Evolutionary conservation across 352 stramenopile genomes (phyloP), one percentile per base, ranked within the genome.

Genomic region (Phytophthora agathidicida): DNA sequence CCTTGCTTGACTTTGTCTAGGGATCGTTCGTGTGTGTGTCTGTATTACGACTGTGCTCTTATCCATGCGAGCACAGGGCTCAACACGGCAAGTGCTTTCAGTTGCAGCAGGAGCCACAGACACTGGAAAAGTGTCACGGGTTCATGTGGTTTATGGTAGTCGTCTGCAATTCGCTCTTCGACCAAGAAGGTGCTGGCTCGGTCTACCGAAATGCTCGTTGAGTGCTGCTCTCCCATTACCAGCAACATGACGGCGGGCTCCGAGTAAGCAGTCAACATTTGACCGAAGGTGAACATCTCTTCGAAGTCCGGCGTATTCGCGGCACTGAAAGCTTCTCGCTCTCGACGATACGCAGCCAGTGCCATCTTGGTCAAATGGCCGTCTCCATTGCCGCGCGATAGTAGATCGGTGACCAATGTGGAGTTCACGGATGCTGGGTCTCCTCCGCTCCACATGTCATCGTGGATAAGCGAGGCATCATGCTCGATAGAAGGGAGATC

Each of bases 381-480:
- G 14, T 71, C 63, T 20, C 64, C 56, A 8, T 75, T 11, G 57
- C 69, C 20, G 62, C 50, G 16, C n/a, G n/a, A n/a, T n/a, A 88
- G 43, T n/a, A 91, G 49, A 7, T 53, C 43, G 7, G 65, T 24
- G 0, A 74, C 71, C 31, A 93, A 49, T 17, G 78, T 79, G 14
- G n/a, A 20, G 37, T 91, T 91, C 27, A 89, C 60, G 10, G 61
- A 33, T 6, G 67, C 52, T 1, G 81, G 75, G 31, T 90, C 77
- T 1, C 51, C 47, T n/a, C n/a, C n/a, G n/a, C 20, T 71, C 56
- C 26, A 80, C n/a, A 62, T 49, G 52, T 93, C 83, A 36, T 88
- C 71, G 46, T 89, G 83, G 14, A 89, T 72, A 48, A 91, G 59
- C 9, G 83, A 93, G 16, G 83, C 80, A 41, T 93, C 80, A 37